Evolutionary conservation across 2,329 filamentous ascomycete genomes (phyloP), one percentile per base, ranked within the genome.

Genomic region (Pseudogymnoascus sp.): DNA sequence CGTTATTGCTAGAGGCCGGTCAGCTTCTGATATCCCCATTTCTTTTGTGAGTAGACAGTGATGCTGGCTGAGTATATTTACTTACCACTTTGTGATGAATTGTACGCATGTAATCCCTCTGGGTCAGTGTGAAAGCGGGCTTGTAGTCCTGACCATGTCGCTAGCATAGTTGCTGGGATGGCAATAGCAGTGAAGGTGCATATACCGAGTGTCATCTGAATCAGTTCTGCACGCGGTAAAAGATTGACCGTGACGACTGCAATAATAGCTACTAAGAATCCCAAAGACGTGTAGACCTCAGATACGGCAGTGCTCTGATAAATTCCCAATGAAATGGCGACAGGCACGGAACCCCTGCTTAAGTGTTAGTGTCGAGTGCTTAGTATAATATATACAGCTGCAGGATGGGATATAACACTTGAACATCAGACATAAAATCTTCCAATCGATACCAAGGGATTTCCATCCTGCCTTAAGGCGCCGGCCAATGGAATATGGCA

Each of bases 1-100:
- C 58, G 58, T 60, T 60, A 60, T 60, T 2, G 58, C 58, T 60
- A 60, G 21, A 10, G 0, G 8, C 58, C 15, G 21, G 33, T 60
- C 1, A 60, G 35, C 35, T 60, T 4, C 58, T 12, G n/a, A 39
- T 3, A 7, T 37, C 29, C 9, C 37, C 8, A 37, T 36, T 36
- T 59, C 12, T 59, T 36, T 39, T 7, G 29, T 31, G 45, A n/a
- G 13, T 39, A 21, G 21, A 60, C 21, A 60, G n/a, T 10, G 33
- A 60, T 60, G n/a, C 29, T 40, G 12, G 29, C 10, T 36, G 58
- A 59, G 12, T 35, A 39, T 55, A 27, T 55, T 29, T 60, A 60
- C 58, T 36, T 60, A 60, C 58, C 58, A 10, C 58, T 60, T 37
- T 60, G 58, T 60, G 58, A 60, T n/a, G 58, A 60, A 40, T 60